A percentile compares a stretch with the other conserved stretches of the same genome.
These are phyloP conservation scores for Cryphonectria nitschkei DNA, from an alignment of 2,329 filamentous ascomycete species.

Conservation along the genomic window DNA sequence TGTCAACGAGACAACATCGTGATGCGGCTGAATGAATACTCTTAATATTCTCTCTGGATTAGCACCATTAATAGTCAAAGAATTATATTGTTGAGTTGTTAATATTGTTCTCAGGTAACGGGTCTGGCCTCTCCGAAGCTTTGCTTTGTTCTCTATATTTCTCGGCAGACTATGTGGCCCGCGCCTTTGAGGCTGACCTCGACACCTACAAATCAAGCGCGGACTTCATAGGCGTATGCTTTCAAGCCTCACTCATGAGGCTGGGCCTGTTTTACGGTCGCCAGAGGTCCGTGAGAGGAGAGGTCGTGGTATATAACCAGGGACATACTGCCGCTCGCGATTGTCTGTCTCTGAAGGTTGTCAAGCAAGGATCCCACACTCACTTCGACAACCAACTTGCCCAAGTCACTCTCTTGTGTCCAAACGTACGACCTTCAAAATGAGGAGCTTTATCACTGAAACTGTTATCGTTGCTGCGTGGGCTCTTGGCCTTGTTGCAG, in stretches of 20 bases:
- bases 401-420: slow-evolving; percentile 4
- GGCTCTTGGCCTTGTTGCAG: not conserved
- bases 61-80: not conserved
- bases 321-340: not conserved
- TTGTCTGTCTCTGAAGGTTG: not conserved
- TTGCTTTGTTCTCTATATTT: not conserved
- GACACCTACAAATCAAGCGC: not conserved
- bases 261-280: not conserved
- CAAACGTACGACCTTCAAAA: not conserved
- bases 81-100: not conserved
- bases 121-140: not conserved
- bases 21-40: not conserved
- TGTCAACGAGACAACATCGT: not conserved
- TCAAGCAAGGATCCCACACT: not conserved
- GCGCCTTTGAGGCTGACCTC: not conserved
- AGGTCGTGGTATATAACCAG: not conserved
- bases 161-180: not conserved
- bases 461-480: not conserved
- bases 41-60: not conserved
- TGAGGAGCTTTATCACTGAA: not conserved
- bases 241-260: not conserved
- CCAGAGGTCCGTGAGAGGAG: not conserved
- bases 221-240: not conserved
- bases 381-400: not conserved
- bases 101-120: not conserved